phyloP scores from a whole-genome alignment of 2,329 filamentous ascomycete genomes.

The Claviceps spartinae region DNA sequence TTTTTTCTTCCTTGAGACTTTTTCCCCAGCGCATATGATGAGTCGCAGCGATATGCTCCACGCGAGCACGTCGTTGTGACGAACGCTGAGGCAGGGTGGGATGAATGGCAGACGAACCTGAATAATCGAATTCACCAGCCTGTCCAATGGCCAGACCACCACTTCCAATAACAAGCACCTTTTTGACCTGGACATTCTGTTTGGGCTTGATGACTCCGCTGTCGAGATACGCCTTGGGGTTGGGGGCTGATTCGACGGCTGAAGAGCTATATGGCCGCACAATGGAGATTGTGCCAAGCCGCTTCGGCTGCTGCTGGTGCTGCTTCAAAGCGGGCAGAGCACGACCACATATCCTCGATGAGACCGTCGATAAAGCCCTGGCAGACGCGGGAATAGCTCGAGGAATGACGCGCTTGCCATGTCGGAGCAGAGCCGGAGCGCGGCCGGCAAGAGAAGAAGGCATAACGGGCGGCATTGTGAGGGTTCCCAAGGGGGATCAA shows the following conservation, averaged over 20 bases:
- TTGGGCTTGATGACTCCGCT: slow-evolving; percentile 74
- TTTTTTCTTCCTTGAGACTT: background rate
- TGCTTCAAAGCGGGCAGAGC: slow-evolving; percentile 18
- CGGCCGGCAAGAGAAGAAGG: slow-evolving; percentile 36
- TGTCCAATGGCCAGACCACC: slow-evolving; percentile 94
- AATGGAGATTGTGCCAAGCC: slow-evolving; percentile 34
- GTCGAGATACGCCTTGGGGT: slow-evolving; percentile 74
- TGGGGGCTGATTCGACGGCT: slow-evolving; percentile 55
- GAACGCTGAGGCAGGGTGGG: background rate
- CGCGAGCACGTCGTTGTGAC: background rate
- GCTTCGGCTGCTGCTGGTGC: slow-evolving; percentile 21
- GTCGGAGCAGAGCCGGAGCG: slow-evolving; percentile 43
- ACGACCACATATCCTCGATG: slow-evolving; percentile 20
- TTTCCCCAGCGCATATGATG: background rate
- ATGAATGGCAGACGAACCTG: slow-evolving; percentile 45
- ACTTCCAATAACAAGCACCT: slow-evolving; percentile 90
- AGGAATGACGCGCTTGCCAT: slow-evolving; percentile 34
- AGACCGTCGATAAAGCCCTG: slow-evolving; percentile 29
- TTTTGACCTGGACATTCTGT: slow-evolving; percentile 80
- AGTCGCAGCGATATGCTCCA: background rate
- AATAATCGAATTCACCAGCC: slow-evolving; percentile 97
- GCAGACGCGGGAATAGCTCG: slow-evolving; percentile 28
- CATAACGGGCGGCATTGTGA: slow-evolving; percentile 26
- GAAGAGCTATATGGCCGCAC: slow-evolving; percentile 27
- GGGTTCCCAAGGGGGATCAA: slow-evolving; percentile 20